Evolutionary conservation across 495 filamentous ascomycete species (phyloP).

Genomic region (Neurospora tetraspora): DNA sequence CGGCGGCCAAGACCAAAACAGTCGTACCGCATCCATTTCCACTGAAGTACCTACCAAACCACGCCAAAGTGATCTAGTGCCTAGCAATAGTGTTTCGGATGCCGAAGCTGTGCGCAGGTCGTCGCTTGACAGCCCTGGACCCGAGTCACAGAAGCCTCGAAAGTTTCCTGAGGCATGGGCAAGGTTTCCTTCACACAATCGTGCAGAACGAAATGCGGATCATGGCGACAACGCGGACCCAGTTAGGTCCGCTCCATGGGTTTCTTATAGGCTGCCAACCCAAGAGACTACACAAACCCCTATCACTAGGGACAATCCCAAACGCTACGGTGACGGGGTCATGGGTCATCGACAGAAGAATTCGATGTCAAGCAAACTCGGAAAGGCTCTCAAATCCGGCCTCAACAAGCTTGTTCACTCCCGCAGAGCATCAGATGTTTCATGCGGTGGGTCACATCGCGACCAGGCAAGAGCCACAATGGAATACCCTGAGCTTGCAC

Average conservation of each 20-base stretch:
- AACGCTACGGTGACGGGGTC: neutral
- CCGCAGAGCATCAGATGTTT: constrained; percentile 9
- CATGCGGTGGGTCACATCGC: constrained; percentile 2
- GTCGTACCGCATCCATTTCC: neutral
- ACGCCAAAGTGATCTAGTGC: neutral
- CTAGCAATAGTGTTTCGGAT: neutral
- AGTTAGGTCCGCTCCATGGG: constrained; percentile 14
- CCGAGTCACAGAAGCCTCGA: neutral
- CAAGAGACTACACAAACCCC: neutral
- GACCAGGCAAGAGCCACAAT: constrained; percentile 5
- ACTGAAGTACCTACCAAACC: neutral
- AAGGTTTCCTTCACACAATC: constrained; percentile 28
- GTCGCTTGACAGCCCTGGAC: neutral
- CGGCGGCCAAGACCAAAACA: neutral
- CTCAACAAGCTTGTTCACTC: constrained; percentile 21
- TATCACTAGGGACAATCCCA: neutral
- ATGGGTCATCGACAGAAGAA: neutral
- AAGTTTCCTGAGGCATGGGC: constrained; percentile 24
- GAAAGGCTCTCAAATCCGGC: constrained; percentile 23
- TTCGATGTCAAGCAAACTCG: constrained; percentile 20
- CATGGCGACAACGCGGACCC: constrained; percentile 12
- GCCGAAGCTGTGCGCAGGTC: neutral
- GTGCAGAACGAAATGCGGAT: constrained; percentile 20
- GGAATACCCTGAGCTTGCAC: constrained; percentile 29
- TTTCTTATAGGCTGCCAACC: neutral